phyloP scores from a whole-genome alignment of 2,329 filamentous ascomycete species.

The Xylaria sp. region DNA sequence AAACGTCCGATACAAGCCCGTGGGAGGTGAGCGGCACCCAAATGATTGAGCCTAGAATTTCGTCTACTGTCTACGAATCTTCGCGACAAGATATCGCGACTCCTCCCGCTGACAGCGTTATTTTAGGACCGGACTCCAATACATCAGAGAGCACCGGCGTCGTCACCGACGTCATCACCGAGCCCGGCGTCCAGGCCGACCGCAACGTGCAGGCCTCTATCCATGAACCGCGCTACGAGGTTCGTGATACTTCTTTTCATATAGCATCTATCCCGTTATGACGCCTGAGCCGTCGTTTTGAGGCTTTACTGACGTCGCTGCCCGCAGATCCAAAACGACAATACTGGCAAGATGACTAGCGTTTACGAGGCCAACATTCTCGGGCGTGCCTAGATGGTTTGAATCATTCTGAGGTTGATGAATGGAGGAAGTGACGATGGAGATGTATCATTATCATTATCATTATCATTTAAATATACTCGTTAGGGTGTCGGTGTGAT shows the following conservation, averaged over 20 bases:
- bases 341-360: constrained; percentile 43
- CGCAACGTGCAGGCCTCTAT: constrained; percentile 43
- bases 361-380: constrained; percentile 46
- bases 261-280: background rate
- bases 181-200: constrained; percentile 43
- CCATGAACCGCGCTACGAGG: constrained; percentile 44
- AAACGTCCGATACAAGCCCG: constrained; percentile 45
- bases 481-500: background rate
- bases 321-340: constrained; percentile 44
- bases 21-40: constrained; percentile 36
- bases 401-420: background rate
- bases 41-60: background rate
- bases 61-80: background rate
- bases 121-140: constrained; percentile 40
- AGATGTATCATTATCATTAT: background rate
- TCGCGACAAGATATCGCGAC: background rate
- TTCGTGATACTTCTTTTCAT: constrained; percentile 17
- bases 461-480: too few species aligned
- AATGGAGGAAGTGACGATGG: background rate
- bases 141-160: constrained; percentile 44
- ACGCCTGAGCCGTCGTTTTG: background rate
- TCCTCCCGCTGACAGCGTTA: background rate
- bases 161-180: constrained; percentile 42
- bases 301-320: background rate
- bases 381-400: constrained; percentile 32